Percentiles rank a stretch among this genome's conserved stretches.
These are phyloP conservation scores for Arachis hypogaea DNA, from an alignment of 306 rosid species.

Conservation along the genomic window DNA sequence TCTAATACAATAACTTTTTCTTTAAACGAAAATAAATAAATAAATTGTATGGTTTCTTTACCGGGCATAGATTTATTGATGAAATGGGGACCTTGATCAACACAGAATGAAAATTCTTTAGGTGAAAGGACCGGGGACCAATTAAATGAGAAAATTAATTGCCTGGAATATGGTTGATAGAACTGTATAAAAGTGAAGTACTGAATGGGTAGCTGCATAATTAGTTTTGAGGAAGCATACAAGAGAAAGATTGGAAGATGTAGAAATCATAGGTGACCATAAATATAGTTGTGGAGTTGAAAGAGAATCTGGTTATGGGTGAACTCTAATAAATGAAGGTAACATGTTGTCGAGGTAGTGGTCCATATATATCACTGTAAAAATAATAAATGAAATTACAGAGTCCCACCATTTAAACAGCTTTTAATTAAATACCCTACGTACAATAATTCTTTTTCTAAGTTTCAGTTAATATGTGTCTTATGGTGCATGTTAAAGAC, in stretches of 20 bases:
- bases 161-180: conserved; percentile 26
- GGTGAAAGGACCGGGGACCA: conserved; percentile 10
- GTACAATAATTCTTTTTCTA: too few species aligned
- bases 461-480: too few species aligned
- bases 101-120: not conserved
- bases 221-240: conserved; percentile 26
- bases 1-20: too few species aligned
- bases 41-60: not conserved
- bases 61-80: conserved; percentile 7
- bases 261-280: not conserved
- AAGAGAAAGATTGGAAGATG: not conserved
- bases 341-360: not conserved
- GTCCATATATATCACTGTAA: conserved; percentile 1
- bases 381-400: too few species aligned
- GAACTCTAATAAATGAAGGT: conserved; percentile 35
- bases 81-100: not conserved
- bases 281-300: conserved; percentile 1
- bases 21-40: too few species aligned
- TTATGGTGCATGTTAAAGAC: too few species aligned
- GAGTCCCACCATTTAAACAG: too few species aligned
- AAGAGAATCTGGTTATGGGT: conserved; percentile 14
- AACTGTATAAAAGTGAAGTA: conserved; percentile 10
- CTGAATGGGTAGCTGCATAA: conserved; percentile 34
- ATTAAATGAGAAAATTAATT: conserved; percentile 28
- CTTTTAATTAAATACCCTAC: too few species aligned